Evolutionary conservation across 116 monocot species (phyloP).

Genomic region (Trichopus zeylanicus): DNA sequence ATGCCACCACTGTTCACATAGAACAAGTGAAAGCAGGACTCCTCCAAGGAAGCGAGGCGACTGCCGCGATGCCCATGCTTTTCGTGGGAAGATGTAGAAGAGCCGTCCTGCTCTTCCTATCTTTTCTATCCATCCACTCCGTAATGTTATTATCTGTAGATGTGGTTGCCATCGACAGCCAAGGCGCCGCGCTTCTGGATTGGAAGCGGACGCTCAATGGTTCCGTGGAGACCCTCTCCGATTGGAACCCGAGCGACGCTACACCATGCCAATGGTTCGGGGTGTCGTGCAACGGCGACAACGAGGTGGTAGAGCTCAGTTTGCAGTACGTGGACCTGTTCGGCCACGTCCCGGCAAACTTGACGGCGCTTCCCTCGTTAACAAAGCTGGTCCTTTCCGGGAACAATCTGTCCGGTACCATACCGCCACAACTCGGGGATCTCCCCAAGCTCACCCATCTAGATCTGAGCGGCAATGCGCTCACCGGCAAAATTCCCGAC

Average conservation of each 20-base stretch:
- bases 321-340: constrained; percentile 42
- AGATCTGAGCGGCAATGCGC: constrained; percentile 64
- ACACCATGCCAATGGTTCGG: constrained; percentile 69
- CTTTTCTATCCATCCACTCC: neutral
- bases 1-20: neutral
- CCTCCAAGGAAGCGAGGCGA: neutral
- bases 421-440: constrained; percentile 42
- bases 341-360: constrained; percentile 40
- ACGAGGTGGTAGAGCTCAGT: constrained; percentile 34
- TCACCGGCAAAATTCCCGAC: constrained; percentile 57
- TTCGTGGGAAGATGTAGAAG: constrained; percentile 8
- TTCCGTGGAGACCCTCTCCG: constrained; percentile 15
- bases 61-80: neutral
- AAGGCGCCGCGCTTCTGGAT: constrained; percentile 48
- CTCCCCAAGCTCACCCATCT: constrained; percentile 34
- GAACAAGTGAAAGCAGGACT: no score
- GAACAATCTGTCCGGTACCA: constrained; percentile 58
- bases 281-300: constrained; percentile 35
- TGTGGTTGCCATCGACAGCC: constrained; percentile 33
- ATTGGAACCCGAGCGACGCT: constrained; percentile 37
- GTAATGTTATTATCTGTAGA: constrained; percentile 1
- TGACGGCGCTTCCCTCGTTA: constrained; percentile 35
- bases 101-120: constrained; percentile 1
- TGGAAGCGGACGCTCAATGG: constrained; percentile 59
- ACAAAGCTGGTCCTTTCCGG: constrained; percentile 42